phyloP scores from a whole-genome alignment of 2,329 filamentous ascomycete genomes.

The Rutstroemia sp. region DNA sequence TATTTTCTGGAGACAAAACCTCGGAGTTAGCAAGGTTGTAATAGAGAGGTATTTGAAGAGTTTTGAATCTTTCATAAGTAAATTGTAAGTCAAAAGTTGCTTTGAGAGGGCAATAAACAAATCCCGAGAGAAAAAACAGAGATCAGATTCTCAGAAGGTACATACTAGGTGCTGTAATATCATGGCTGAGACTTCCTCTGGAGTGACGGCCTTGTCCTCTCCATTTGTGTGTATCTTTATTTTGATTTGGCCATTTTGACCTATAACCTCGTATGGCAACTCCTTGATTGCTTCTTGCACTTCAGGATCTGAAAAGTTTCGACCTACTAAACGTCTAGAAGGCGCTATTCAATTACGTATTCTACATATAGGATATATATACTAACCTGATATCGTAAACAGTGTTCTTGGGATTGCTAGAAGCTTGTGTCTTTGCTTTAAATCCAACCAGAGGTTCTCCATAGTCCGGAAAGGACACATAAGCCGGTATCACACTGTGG shows the following conservation, averaged over 20 bases:
- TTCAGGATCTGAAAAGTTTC: slow-evolving; percentile 76
- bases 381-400: slow-evolving; percentile 53
- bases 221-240: slow-evolving; percentile 48
- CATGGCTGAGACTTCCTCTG: slow-evolving; percentile 76
- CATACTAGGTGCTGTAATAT: slow-evolving; percentile 32
- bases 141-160: too few species aligned
- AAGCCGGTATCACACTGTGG: too few species aligned
- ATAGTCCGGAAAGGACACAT: slow-evolving; percentile 32
- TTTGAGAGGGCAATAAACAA: too few species aligned
- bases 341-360: too few species aligned
- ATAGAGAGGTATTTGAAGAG: too few species aligned
- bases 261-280: slow-evolving; percentile 91
- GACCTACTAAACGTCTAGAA: slow-evolving; percentile 70
- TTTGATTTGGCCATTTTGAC: slow-evolving; percentile 85
- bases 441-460: slow-evolving; percentile 96
- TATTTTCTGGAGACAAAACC: slow-evolving; percentile 47
- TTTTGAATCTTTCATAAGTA: slow-evolving; percentile 57
- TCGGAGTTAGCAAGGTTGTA: too few species aligned
- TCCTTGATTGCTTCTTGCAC: slow-evolving; percentile 94
- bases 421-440: slow-evolving; percentile 90
- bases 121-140: too few species aligned
- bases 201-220: slow-evolving; percentile 65
- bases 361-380: slow-evolving; percentile 16
- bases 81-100: too few species aligned
- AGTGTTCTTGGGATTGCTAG: slow-evolving; percentile 11